Evolutionary conservation across 306 rosid species (phyloP), one percentile per base, ranked within the genome.

Genomic region (Dalbergia cultrata): DNA sequence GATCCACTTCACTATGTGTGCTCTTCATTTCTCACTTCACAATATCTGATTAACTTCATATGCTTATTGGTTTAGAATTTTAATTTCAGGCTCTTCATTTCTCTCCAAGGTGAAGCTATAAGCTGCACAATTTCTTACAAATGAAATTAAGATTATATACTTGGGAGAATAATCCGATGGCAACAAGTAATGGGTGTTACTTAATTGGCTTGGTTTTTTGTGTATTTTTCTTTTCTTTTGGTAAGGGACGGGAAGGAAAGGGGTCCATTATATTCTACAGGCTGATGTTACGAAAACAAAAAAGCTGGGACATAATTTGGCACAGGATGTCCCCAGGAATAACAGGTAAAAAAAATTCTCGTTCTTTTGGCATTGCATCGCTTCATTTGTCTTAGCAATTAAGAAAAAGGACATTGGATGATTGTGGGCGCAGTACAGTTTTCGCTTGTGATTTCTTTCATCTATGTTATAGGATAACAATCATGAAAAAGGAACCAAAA

Each of bases 231-330:
- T 35, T 45, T 14, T 22, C 45, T 72, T 54, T 34, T 18, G 45
- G 14, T 44, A 13, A 12, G 61, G 35, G 31, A 16, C 18, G 6
- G 9, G 13, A 37, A 66, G 18, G 9, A n/a, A n/a, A 6, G 17
- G 18, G 81, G 76, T 45, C 76, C 77, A 57, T 78, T 72, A 80
- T 80, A 71, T 71, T 80, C 72, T 19, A 49, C 4, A 21, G 37
- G 41, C 41, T 66, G 7, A 31, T 44, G 14, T 54, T 64, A 10
- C 18, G 34, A 68, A 57, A 80, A 26, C 21, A 35, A 60, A 19
- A 50, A 13, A 37, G 44, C 7, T 26, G 8, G 67, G 37, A 74
- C 31, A 41, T 31, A 4, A 52, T 64, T 64, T 80, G 60, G 74
- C 67, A 72, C 22, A 58, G 35, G 54, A 66, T 81, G 22, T 62